phyloP scores from a whole-genome alignment of 2,329 filamentous ascomycete genomes.

The Didymosphaeria variabile region DNA sequence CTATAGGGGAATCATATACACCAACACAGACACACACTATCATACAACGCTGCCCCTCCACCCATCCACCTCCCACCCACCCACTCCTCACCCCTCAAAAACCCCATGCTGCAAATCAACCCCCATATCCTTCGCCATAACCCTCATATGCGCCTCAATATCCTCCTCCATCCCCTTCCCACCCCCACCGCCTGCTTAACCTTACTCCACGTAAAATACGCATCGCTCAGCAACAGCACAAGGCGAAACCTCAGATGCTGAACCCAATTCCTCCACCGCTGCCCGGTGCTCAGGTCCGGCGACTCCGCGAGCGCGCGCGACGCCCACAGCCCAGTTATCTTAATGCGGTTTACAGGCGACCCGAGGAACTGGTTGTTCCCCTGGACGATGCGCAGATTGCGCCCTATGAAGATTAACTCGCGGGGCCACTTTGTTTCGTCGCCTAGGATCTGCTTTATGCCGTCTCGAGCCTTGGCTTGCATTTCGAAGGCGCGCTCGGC shows the following conservation, averaged over 20 bases:
- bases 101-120: conserved; percentile 88
- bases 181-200: conserved; percentile 78
- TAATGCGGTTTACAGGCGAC: conserved; percentile 87
- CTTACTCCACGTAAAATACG: conserved; percentile 84
- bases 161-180: conserved; percentile 92
- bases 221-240: conserved; percentile 78
- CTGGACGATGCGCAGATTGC: conserved; percentile 92
- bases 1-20: conserved; percentile 13
- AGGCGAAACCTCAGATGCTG: conserved; percentile 82
- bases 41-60: neutral
- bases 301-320: conserved; percentile 82
- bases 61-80: neutral
- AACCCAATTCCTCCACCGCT: conserved; percentile 75
- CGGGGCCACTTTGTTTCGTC: conserved; percentile 90
- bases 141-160: conserved; percentile 85
- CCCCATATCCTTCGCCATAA: conserved; percentile 89
- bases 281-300: conserved; percentile 67
- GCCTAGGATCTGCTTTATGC: conserved; percentile 80
- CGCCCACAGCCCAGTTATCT: conserved; percentile 93
- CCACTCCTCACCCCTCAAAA: conserved; percentile 78
- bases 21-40: neutral
- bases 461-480: conserved; percentile 75
- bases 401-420: conserved; percentile 89
- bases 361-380: conserved; percentile 92
- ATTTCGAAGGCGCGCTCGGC: conserved; percentile 76